A percentile compares a stretch with the other conserved stretches of the same genome.
These are phyloP conservation scores for Corylus heterophylla DNA, from an alignment of 306 rosid genomes.

Conservation along the genomic window DNA sequence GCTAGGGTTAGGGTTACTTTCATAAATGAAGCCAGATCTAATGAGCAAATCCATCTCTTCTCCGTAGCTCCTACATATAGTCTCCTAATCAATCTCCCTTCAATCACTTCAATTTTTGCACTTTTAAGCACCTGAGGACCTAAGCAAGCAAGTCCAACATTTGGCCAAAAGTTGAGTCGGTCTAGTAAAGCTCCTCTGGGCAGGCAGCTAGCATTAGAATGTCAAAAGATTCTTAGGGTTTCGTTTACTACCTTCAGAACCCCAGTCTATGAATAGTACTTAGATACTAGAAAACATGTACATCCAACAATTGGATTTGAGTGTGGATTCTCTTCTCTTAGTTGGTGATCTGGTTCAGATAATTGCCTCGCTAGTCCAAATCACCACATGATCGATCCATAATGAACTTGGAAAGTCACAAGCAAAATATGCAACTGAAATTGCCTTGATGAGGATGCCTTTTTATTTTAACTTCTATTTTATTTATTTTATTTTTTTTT, in stretches of 20 bases:
- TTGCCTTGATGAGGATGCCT: neutral
- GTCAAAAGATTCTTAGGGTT: constrained; percentile 41
- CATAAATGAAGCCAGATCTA: constrained; percentile 26
- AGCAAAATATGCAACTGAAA: too few species aligned
- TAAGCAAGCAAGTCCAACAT: constrained; percentile 30
- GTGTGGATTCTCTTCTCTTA: neutral
- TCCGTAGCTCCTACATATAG: constrained; percentile 30
- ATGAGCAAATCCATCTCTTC: constrained; percentile 39
- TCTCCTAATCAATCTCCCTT: constrained; percentile 16
- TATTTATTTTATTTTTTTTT: too few species aligned
- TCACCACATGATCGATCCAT: neutral
- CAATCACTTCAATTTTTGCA: constrained; percentile 38
- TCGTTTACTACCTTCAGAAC: constrained; percentile 38
- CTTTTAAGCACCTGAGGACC: constrained; percentile 53
- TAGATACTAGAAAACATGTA: neutral
- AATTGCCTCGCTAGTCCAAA: neutral
- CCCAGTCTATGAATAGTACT: neutral
- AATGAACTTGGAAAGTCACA: neutral
- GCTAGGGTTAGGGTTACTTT: constrained; percentile 28
- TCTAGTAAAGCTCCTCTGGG: constrained; percentile 42
- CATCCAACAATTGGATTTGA: neutral
- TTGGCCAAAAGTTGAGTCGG: constrained; percentile 44
- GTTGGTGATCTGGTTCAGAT: neutral
- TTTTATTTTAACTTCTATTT: too few species aligned
- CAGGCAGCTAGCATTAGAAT: constrained; percentile 40